phyloP scores from a whole-genome alignment of 345 rosid genomes.

The Gossypium turneri region DNA sequence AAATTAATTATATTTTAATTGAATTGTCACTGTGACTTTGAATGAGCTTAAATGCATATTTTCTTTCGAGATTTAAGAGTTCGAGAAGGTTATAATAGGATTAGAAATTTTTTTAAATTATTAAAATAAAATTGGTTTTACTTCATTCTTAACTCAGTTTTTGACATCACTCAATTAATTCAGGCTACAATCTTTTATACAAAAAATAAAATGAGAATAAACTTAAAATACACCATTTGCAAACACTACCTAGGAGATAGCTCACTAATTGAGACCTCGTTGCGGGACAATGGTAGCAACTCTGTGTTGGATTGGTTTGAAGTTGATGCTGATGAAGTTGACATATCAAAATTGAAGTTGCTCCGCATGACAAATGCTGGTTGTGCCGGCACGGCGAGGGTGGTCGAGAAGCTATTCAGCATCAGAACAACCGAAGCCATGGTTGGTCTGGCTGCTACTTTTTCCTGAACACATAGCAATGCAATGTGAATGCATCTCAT shows the following conservation, averaged over 20 bases:
- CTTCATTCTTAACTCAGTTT: no score
- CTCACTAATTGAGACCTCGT: constrained; percentile 9
- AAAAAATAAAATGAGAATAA: no score
- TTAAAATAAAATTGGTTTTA: no score
- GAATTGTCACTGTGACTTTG: no score
- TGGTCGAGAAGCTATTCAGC: constrained; percentile 39
- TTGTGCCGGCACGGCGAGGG: constrained; percentile 35
- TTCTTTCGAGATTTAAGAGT: no score
- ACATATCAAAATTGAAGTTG: neutral
- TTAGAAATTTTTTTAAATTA: no score
- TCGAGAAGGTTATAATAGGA: no score
- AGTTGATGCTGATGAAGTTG: neutral
- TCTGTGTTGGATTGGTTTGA: neutral
- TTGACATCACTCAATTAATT: no score
- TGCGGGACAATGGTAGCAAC: neutral
- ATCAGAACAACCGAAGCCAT: constrained; percentile 42
- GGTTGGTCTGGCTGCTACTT: constrained; percentile 34
- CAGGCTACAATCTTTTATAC: no score
- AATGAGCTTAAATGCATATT: no score
- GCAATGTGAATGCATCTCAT: constrained; percentile 51
- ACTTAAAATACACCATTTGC: no score
- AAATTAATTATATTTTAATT: no score
- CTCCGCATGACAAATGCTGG: constrained; percentile 35
- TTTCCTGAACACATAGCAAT: constrained; percentile 56
- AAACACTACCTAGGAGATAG: neutral